Evolutionary conservation across 2,329 filamentous ascomycete genomes (phyloP).

Genomic region (Aureobasidium sp.): DNA sequence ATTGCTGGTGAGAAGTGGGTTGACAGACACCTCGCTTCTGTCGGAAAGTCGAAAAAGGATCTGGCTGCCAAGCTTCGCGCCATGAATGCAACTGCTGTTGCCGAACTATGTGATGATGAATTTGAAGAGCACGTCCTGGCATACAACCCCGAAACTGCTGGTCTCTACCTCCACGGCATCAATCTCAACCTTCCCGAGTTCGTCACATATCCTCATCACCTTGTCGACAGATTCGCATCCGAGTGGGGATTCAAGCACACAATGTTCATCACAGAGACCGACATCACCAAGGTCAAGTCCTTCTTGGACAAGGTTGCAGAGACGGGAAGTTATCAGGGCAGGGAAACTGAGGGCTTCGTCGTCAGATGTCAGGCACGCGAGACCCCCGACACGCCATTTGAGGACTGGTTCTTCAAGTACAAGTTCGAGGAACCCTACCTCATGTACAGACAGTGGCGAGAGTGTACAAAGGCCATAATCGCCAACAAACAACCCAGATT

Average conservation of each 20-base stretch:
- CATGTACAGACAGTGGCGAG: slow-evolving; percentile 98
- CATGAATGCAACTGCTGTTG: slow-evolving; percentile 89
- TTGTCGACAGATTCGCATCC: slow-evolving; percentile 86
- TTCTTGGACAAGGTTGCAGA: slow-evolving; percentile 83
- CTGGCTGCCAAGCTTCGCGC: slow-evolving; percentile 67
- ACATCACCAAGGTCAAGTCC: slow-evolving; percentile 63
- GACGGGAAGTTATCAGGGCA: slow-evolving; percentile 80
- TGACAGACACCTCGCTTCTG: slow-evolving; percentile 65
- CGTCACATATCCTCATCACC: slow-evolving; percentile 70
- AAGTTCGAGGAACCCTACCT: slow-evolving; percentile 99
- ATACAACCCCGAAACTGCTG: slow-evolving; percentile 74
- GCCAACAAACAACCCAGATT: slow-evolving; percentile 63
- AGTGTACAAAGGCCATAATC: slow-evolving; percentile 90
- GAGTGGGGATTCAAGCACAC: slow-evolving; percentile 92
- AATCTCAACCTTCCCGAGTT: slow-evolving; percentile 95
- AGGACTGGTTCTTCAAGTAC: slow-evolving; percentile 99
- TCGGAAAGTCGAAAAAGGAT: slow-evolving; percentile 73
- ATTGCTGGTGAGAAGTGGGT: slow-evolving; percentile 75
- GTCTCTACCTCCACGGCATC: slow-evolving; percentile 90
- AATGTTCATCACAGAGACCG: slow-evolving; percentile 68
- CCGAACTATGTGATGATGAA: slow-evolving; percentile 88
- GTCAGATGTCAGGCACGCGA: slow-evolving; percentile 72
- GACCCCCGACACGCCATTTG: slow-evolving; percentile 48
- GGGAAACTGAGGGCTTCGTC: slow-evolving; percentile 95
- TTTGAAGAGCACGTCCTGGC: slow-evolving; percentile 97